phyloP scores from a whole-genome alignment of 768 basidiomycete genomes.

The Mycena chlorophos region DNA sequence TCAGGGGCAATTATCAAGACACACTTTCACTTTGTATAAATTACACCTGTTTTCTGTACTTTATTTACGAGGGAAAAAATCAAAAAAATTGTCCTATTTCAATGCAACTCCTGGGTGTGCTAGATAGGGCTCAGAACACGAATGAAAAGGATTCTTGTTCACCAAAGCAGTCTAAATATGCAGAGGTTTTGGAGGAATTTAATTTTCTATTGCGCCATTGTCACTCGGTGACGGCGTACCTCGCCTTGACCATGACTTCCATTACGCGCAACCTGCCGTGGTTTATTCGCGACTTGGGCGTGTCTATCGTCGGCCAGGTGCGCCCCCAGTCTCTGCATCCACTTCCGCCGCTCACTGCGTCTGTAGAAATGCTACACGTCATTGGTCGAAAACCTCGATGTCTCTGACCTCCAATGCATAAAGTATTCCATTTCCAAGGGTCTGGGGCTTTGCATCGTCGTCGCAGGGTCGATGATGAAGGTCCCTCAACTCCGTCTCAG shows the following conservation, averaged over 20 bases:
- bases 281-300: slow-evolving; percentile 79
- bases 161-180: too few relatives aligned
- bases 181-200: too few relatives aligned
- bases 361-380: slow-evolving; percentile 85
- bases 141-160: too few relatives aligned
- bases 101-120: too few relatives aligned
- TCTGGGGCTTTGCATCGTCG: slow-evolving; percentile 87
- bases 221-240: background rate
- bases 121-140: too few relatives aligned
- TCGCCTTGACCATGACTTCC: slow-evolving; percentile 55
- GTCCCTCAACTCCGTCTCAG: slow-evolving; percentile 89
- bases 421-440: slow-evolving; percentile 93
- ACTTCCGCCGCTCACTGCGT: slow-evolving; percentile 7
- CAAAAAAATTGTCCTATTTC: too few relatives aligned
- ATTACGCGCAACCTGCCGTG: slow-evolving; percentile 85
- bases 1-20: too few relatives aligned
- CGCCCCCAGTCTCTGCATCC: slow-evolving; percentile 16
- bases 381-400: slow-evolving; percentile 82
- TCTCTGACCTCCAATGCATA: slow-evolving; percentile 77
- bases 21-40: too few relatives aligned
- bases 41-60: too few relatives aligned
- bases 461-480: slow-evolving; percentile 94
- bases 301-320: slow-evolving; percentile 81
- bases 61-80: too few relatives aligned
- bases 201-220: background rate